These are phyloP conservation scores for Drechslerella coelobrocha DNA, from an alignment of 2,329 filamentous ascomycete genomes.

Conservation along the genomic window DNA sequence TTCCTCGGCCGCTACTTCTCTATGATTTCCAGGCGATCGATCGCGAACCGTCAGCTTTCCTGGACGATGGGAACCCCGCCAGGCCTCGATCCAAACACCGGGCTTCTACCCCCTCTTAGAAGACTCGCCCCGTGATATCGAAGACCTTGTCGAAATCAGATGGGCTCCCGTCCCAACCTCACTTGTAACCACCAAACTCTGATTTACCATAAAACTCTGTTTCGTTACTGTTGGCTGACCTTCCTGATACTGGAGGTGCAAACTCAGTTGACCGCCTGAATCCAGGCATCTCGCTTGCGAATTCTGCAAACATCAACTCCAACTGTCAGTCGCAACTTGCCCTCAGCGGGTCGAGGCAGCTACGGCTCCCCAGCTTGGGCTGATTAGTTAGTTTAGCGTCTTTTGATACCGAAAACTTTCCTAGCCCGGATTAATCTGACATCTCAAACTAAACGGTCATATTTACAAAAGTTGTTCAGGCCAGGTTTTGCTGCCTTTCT, in stretches of 20 bases:
- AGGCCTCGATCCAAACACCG: background rate
- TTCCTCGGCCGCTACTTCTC: too few species aligned
- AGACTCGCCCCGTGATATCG: constrained; percentile 30
- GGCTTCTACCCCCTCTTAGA: constrained; percentile 7
- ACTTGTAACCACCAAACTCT: constrained; percentile 24
- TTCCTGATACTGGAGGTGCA: constrained; percentile 45
- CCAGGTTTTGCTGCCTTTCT: constrained; percentile 4
- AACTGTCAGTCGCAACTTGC: constrained; percentile 20
- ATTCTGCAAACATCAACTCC: constrained; percentile 36
- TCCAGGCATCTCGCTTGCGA: constrained; percentile 37
- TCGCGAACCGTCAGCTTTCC: background rate
- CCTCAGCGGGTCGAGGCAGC: background rate
- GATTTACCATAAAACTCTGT: constrained; percentile 30
- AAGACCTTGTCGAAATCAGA: constrained; percentile 4
- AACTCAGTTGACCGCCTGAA: constrained; percentile 39
- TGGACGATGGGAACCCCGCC: too few species aligned
- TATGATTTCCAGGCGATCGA: constrained; percentile 21
- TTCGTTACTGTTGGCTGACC: constrained; percentile 16
- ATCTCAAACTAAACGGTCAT: background rate
- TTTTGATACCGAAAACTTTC: background rate
- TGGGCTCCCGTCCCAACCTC: background rate
- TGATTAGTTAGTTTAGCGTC: background rate
- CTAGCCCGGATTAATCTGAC: background rate
- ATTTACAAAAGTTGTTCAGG: background rate
- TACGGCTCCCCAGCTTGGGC: background rate